Evolutionary conservation across 2,329 filamentous ascomycete species (phyloP), one percentile per base, ranked within the genome.

Genomic region (Aspergillus fumigatiaffinis): DNA sequence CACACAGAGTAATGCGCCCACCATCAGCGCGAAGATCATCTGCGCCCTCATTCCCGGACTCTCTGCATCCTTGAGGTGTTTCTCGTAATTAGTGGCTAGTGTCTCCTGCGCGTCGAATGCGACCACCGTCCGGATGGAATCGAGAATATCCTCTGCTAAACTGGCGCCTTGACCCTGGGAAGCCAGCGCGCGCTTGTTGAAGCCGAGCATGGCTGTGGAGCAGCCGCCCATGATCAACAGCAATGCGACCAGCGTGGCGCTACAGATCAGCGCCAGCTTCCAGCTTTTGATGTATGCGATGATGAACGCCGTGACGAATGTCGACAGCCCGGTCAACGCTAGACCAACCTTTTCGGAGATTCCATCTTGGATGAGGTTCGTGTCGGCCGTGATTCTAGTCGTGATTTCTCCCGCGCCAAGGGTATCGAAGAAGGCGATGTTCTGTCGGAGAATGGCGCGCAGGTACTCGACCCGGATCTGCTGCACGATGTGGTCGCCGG

Each of bases 351-450:
- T 96, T 73, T 95, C 90, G 0, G 90, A 93, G 50, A 97, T 94
- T 49, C 91, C 92, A 63, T 95, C 91, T 73, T 96, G 92, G 54
- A 97, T 87, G 50, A 94, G 78, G 67, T 95, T 96, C 41, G 91
- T 94, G 71, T 96, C 92, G 7, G 92, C 87, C 0, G 92, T 96
- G 66, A 96, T 96, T 59, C 92, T 86, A 0, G 92, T 95, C 0
- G 92, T 95, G 58, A 97, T 90, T 73, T 96, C 92, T 50, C 92
- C 92, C 41, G 91, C 88, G 51, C 91, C 92, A 4, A 96, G 82
- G 66, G 92, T 93, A 74, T 97, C 93, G 75, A 94, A 95, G 75
- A 90, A 95, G 44, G 85, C 91, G 70, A 95, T 92, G 71, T 96
- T 94, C 71, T 95, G 91, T 58, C 85, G 85, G 77, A 95, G 79